These are phyloP conservation scores for Phytophthora quininea DNA, from an alignment of 352 stramenopile genomes.

Conservation along the genomic window DNA sequence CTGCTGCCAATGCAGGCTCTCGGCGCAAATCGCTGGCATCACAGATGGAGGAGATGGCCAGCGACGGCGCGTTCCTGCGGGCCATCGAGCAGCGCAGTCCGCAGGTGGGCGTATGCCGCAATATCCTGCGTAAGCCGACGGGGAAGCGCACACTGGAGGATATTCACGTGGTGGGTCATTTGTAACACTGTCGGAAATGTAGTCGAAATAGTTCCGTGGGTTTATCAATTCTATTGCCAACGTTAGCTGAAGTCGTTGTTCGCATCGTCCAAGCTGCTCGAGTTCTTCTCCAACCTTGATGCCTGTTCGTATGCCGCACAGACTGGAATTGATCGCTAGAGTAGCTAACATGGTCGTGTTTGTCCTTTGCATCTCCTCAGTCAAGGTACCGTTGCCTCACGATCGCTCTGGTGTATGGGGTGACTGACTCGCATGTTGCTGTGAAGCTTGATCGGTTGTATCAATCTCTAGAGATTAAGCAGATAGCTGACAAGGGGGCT, in stretches of 20 bases:
- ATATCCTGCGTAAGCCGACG: slow-evolving; percentile 56
- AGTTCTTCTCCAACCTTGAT: slow-evolving; percentile 86
- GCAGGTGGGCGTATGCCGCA: slow-evolving; percentile 57
- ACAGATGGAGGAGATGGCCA: slow-evolving; percentile 47
- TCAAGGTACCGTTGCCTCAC: slow-evolving; percentile 31
- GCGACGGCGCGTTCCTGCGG: slow-evolving; percentile 46
- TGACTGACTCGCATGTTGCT: slow-evolving; percentile 2
- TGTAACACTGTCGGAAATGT: background rate
- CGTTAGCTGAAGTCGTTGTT: slow-evolving; percentile 77
- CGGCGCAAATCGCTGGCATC: slow-evolving; percentile 54
- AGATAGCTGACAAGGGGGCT: slow-evolving; percentile 47
- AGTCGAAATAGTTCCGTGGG: background rate
- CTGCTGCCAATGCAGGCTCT: background rate
- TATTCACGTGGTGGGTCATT: slow-evolving; percentile 60
- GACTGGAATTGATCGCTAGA: slow-evolving; percentile 1
- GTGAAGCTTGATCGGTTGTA: slow-evolving; percentile 74
- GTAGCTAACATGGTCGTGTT: background rate
- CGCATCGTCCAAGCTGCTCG: slow-evolving; percentile 69
- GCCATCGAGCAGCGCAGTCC: slow-evolving; percentile 52
- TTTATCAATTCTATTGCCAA: no score
- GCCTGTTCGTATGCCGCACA: slow-evolving; percentile 49
- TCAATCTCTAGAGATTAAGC: slow-evolving; percentile 65
- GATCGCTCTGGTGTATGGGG: background rate
- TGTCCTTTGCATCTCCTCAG: slow-evolving; percentile 10
- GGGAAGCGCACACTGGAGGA: slow-evolving; percentile 73